Evolutionary conservation across 2,329 filamentous ascomycete species (phyloP).

Genomic region (Pseudodiploospora longispora): DNA sequence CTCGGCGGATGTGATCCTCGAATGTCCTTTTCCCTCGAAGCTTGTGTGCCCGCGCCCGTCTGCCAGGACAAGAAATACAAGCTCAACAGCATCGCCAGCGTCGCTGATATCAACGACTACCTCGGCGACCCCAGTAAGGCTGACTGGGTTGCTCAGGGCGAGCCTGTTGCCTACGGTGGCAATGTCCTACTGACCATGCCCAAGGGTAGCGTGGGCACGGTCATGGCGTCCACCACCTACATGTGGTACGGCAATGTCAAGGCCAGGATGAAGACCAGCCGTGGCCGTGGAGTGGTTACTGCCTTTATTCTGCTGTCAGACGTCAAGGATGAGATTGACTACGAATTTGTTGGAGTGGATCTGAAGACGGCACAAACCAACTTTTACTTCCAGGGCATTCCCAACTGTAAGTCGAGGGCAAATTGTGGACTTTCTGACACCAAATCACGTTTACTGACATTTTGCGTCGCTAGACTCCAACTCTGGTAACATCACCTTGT

Average conservation of each 20-base stretch:
- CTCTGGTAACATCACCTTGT: slow-evolving; percentile 58
- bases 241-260: slow-evolving; percentile 96
- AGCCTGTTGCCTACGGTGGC: slow-evolving; percentile 58
- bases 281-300: slow-evolving; percentile 84
- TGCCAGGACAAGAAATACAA: slow-evolving; percentile 69
- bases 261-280: slow-evolving; percentile 74
- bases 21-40: slow-evolving; percentile 72
- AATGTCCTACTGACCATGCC: slow-evolving; percentile 84
- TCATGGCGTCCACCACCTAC: slow-evolving; percentile 75
- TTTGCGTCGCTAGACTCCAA: slow-evolving; percentile 54
- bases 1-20: slow-evolving; percentile 89
- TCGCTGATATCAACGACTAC: slow-evolving; percentile 69
- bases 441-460: slow-evolving; percentile 8
- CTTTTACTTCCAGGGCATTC: slow-evolving; percentile 92
- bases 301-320: slow-evolving; percentile 94
- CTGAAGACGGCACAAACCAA: slow-evolving; percentile 78
- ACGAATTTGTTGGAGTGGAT: slow-evolving; percentile 83
- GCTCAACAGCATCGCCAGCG: slow-evolving; percentile 61
- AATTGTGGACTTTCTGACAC: background rate
- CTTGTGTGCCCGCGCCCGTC: slow-evolving; percentile 76
- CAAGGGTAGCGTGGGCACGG: slow-evolving; percentile 73
- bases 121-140: slow-evolving; percentile 71
- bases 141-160: slow-evolving; percentile 86
- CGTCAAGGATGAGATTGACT: slow-evolving; percentile 97
- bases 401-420: slow-evolving; percentile 59